A percentile compares a stretch with the other conserved stretches of the same genome.
These are phyloP conservation scores for Ganoderma lucidum DNA, from an alignment of 1,284 basidiomycete species.

Conservation along the genomic window DNA sequence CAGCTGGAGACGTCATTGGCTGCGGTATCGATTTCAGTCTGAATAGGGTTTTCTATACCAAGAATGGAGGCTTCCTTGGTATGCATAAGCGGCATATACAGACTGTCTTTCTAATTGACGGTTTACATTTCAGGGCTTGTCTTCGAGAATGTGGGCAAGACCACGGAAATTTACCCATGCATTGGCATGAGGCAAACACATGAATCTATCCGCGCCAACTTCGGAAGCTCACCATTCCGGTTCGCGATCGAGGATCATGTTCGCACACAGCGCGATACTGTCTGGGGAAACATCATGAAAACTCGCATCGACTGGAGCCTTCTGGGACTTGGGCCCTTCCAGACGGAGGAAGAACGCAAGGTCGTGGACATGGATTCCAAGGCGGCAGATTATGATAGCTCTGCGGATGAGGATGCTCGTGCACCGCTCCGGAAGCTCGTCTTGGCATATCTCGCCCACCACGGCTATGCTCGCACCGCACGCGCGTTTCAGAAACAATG, in stretches of 20 bases:
- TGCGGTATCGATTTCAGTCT: constrained; percentile 90
- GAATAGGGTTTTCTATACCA: constrained; percentile 87
- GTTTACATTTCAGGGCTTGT: constrained; percentile 57
- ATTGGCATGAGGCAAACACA: constrained; percentile 83
- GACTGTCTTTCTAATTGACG: constrained; percentile 10
- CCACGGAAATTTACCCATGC: constrained; percentile 77
- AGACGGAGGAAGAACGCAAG: constrained; percentile 25
- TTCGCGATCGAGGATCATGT: constrained; percentile 90
- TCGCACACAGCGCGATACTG: constrained; percentile 64
- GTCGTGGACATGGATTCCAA: constrained; percentile 33
- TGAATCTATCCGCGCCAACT: constrained; percentile 84
- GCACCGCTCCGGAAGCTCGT: constrained; percentile 73
- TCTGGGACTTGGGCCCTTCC: constrained; percentile 37
- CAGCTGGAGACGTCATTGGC: constrained; percentile 87
- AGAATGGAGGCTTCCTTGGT: constrained; percentile 86
- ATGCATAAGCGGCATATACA: constrained; percentile 31
- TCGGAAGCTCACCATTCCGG: constrained; percentile 84
- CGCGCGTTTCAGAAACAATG: constrained; percentile 63
- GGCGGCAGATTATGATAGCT: constrained; percentile 26
- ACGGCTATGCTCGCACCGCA: constrained; percentile 78
- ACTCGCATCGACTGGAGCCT: constrained; percentile 49
- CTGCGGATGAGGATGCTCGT: constrained; percentile 43
- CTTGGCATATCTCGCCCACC: constrained; percentile 80
- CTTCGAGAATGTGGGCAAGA: constrained; percentile 77
- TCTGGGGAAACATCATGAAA: constrained; percentile 70